phyloP scores from a whole-genome alignment of 352 stramenopile genomes.

The Phytopythium vexans region DNA sequence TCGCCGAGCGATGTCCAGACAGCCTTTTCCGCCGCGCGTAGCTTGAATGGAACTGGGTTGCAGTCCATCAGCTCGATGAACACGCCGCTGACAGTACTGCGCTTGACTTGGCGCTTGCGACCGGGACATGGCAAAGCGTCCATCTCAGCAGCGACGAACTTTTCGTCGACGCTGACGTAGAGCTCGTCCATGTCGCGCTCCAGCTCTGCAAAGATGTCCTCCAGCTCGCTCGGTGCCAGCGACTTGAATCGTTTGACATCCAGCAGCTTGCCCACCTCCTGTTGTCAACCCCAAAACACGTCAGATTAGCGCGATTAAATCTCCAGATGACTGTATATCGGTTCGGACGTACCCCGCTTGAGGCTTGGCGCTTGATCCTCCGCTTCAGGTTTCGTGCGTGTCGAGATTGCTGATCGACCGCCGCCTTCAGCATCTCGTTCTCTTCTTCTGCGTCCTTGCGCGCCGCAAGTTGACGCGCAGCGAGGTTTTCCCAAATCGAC shows the following conservation, averaged over 20 bases:
- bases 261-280: not conserved
- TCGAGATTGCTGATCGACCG: conserved; percentile 21
- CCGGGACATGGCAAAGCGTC: conserved; percentile 15
- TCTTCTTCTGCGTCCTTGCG: conserved; percentile 18
- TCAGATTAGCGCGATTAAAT: not conserved
- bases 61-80: conserved; percentile 26
- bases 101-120: conserved; percentile 6
- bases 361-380: conserved; percentile 19
- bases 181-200: conserved; percentile 10
- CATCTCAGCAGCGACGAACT: conserved; percentile 10
- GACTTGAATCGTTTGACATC: conserved; percentile 14
- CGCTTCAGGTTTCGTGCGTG: conserved; percentile 22
- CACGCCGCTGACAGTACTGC: conserved; percentile 10
- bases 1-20: conserved; percentile 1
- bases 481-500: conserved; percentile 17
- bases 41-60: conserved; percentile 24
- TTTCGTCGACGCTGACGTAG: conserved; percentile 8
- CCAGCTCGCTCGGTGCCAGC: not conserved
- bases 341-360: conserved; percentile 13
- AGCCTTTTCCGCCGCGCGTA: conserved; percentile 3
- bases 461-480: conserved; percentile 13
- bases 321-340: not conserved
- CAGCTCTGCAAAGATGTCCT: conserved; percentile 12
- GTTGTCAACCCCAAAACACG: not conserved
- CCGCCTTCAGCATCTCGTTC: conserved; percentile 13